Evolutionary conservation across 257 asterid genomes (phyloP), one percentile per base, ranked within the genome.

Genomic region (Plantago elongata): DNA sequence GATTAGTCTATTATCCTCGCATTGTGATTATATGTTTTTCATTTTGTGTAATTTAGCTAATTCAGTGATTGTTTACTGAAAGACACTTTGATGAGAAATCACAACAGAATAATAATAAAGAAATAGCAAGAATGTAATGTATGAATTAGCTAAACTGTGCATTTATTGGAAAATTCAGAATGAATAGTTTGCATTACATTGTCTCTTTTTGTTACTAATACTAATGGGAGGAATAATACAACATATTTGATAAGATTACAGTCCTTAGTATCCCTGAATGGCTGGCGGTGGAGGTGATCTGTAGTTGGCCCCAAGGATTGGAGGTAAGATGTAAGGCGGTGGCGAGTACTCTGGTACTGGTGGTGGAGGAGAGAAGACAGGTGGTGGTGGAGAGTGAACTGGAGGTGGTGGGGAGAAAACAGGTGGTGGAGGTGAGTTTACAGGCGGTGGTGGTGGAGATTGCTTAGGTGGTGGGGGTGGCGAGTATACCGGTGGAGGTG

Each of bases 271-370:
- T 52, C 95, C 95, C 1, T 37, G 72, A 76, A 78, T 74, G 49
- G 75, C 59, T 54, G 96, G 96, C 37, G 95, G 95, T 11, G 97
- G 97, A 4, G 97, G 97, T 40, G 87, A 76, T 64, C 78, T 69
- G 12, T 81, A 81, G 14, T 46, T 22, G 7, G 72, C 69, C 60
- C 84, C 87, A 48, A 81, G 22, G 18, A 11, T 67, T 13, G 95
- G 89, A 9, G 94, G 85, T 67, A 74, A 63, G 27, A 60, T 49
- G 4, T 63, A 49, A 5, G 79, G 76, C 13, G 82, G 83, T 38
- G 86, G 61, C 2, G 77, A 73, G 51, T 65, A 40, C 5, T 44
- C 67, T 12, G 57, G 38, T 3, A 70, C 72, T 0, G 73, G 42
- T 37, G 17, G 62, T 7, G 78, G 78, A 1, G 69, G 47, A 1